Evolutionary conservation across 371 early-diverging fungal species (phyloP), one percentile per base, ranked within the genome.

Genomic region (Mucor mucedo): DNA sequence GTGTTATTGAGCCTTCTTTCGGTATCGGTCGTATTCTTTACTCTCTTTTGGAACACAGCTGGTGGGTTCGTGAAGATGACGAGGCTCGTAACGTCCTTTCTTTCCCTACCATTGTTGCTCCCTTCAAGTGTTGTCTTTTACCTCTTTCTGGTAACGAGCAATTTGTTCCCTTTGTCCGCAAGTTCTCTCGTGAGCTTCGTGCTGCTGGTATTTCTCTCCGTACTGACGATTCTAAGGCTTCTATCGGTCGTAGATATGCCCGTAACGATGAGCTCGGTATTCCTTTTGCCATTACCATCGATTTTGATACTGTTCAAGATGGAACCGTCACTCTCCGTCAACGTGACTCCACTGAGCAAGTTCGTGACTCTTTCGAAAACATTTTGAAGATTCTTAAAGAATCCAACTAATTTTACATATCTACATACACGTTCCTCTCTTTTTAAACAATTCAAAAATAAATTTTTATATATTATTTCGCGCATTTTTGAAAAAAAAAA

Each of bases 1-100:
- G 94, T 73, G 99, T 99, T 70, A 99, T 99, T 73, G 99, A 99
- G 81, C 99, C 99, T 45, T 99, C 99, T 30, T 99, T 99, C 82
- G 99, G 99, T 84, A 93, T 99, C 67, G 99, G 99, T 62, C 96
- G 99, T 73, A 99, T 99, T 66, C 84, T 99, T 55, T 98, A 99
- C 81, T 88, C 96, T 40, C 90, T 99, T 38, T 79, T 99, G 65
- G 99, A 99, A 83, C 99, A 99, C 79, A 85, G 89, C 62, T 99
- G 90, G 88, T 97, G 89, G 86, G 84, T 86, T 14, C 93, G 99
- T 65, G 93, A 93, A 56, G 94, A 83, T 21, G 97, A 96, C 68
- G 98, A 95, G 77, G 85, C 91, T 62, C 92, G 99, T 64, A 77
- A 83, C 55, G 95, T 95, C 30, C 84, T 98, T 56, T 90, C 92